A percentile compares a stretch with the other conserved stretches of the same genome.
phyloP scores from a whole-genome alignment of 2,329 filamentous ascomycete species.

The Trichophyton equinum region DNA sequence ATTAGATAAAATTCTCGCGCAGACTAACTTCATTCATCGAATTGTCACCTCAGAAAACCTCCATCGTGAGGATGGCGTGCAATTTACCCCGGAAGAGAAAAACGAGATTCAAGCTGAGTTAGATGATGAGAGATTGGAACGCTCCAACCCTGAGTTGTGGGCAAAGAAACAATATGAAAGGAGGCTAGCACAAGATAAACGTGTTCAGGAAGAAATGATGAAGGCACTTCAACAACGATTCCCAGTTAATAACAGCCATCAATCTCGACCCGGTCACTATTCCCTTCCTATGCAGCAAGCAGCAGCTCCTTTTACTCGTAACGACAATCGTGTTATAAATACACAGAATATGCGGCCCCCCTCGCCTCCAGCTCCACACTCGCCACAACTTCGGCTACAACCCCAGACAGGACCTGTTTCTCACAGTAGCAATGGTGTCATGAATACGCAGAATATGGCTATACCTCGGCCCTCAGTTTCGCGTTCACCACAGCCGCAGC shows the following conservation, averaged over 20 bases:
- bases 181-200: not conserved
- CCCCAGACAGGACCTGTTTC: no score
- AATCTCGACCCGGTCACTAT: not conserved
- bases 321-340: not conserved
- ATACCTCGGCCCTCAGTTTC: not conserved
- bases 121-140: constrained; percentile 29
- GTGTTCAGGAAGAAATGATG: not conserved
- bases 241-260: not conserved
- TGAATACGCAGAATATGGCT: not conserved
- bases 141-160: constrained; percentile 27
- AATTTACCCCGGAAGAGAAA: constrained; percentile 45
- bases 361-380: not conserved
- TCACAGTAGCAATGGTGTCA: no score
- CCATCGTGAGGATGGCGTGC: constrained; percentile 54
- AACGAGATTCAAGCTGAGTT: constrained; percentile 40
- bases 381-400: no score
- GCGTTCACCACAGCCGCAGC: no score
- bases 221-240: not conserved
- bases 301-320: not conserved
- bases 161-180: constrained; percentile 15
- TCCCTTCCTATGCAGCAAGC: not conserved
- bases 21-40: constrained; percentile 20
- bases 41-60: constrained; percentile 62
- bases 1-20: constrained; percentile 43
- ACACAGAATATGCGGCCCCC: not conserved